Base-by-base conservation (phyloP, 140 eudicot species). In the Senecio squalidus region DNA sequence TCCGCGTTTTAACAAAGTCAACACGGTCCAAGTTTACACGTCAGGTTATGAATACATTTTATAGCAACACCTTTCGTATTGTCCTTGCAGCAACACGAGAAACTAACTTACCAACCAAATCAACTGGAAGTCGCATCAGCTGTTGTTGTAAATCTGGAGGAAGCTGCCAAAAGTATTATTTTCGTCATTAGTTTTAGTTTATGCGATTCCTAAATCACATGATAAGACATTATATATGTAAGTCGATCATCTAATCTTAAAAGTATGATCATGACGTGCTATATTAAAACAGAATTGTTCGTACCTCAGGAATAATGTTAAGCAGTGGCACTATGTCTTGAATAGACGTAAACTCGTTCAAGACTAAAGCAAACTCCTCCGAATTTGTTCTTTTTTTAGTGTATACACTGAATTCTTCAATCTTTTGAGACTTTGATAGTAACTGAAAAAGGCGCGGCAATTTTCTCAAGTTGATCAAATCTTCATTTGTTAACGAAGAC, bases 31-130 rank as follows among this genome's bases (percentile, higher is more conserved):
- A n/a, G n/a, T n/a, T n/a, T n/a, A n/a, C n/a, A n/a, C n/a, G n/a
- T n/a, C n/a, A n/a, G n/a, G n/a, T n/a, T n/a, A n/a, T 10, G 25
- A 39, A 9, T 3, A 23, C 21, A 54, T 25, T 52, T 53, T 71
- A 61, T 44, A 55, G 26, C 46, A 72, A 55, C 5, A 31, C 67
- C 78, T 95, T 85, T 30, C 76, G 83, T 45, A 92, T 17, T 29
- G 95, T 84, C 67, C 98, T 87, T 40, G 98, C 98, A 46, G 84
- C 80, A 39, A 78, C 64, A 25, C 98, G 98, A 14, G 96, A 84
- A 25, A 73, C 43, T 39, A 92, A 58, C 72, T 80, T 87, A 23
- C 86, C 94, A 49, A 79, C 78, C 50, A 92, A 64, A 67, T 82
- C 86, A 39, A 73, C 76, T 5, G 98, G 98, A 79, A 87, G 71